phyloP scores from a whole-genome alignment of 23 red algal genomes.

The Cyanidiococcus yangmingshanensis region DNA sequence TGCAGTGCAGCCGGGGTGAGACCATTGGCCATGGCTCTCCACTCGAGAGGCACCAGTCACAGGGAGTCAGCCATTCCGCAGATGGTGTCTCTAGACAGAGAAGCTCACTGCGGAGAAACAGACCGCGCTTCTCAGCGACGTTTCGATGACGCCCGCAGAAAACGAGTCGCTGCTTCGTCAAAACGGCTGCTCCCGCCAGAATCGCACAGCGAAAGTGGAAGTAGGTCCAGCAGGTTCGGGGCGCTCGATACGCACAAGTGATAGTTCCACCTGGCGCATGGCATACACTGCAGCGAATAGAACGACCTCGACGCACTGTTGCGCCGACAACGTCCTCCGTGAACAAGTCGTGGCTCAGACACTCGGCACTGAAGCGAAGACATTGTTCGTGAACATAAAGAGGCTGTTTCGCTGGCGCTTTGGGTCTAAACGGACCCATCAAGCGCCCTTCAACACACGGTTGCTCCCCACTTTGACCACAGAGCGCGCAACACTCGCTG shows the following conservation, averaged over 20 bases:
- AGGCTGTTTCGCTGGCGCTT: background rate
- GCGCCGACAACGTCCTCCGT: background rate
- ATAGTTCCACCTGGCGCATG: background rate
- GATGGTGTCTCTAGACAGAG: background rate
- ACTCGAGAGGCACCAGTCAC: background rate
- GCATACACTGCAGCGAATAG: conserved; percentile 18
- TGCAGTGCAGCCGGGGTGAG: no score
- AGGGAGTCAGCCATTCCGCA: background rate
- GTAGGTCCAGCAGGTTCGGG: conserved; percentile 7
- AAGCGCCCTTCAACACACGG: background rate
- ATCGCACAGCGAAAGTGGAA: conserved; percentile 8
- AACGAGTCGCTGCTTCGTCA: background rate
- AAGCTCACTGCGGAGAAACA: background rate
- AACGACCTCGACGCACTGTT: background rate
- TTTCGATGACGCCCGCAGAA: background rate
- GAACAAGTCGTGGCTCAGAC: background rate
- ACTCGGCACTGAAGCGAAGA: conserved; percentile 13
- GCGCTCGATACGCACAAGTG: background rate
- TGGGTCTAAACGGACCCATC: background rate
- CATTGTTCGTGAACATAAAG: conserved; percentile 3
- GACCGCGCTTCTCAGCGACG: background rate
- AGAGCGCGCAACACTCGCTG: background rate
- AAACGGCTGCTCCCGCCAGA: background rate
- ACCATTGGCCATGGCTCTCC: no score
- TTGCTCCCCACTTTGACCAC: background rate